Conservation (phyloP, 2,329 filamentous ascomycete species). For the Hortaea werneckii region DNA sequence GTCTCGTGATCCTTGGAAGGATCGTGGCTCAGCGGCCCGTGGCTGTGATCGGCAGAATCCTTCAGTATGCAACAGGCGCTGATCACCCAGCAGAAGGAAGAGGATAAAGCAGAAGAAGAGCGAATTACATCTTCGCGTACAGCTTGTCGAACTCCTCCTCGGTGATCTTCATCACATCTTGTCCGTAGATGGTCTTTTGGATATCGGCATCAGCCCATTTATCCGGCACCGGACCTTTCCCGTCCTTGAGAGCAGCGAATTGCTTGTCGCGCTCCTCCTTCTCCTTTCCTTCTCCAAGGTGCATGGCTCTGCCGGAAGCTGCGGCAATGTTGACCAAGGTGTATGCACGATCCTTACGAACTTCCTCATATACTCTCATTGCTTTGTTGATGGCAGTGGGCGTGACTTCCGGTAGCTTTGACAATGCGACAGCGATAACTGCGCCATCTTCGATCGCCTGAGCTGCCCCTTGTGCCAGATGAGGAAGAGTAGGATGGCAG, state of each 20-base stretch:
- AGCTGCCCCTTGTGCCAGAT: conserved; percentile 54
- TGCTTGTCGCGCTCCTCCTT: conserved; percentile 49
- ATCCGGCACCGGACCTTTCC: conserved; percentile 37
- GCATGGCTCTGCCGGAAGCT: conserved; percentile 43
- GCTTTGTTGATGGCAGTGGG: conserved; percentile 42
- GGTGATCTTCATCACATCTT: conserved; percentile 36
- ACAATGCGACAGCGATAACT: conserved; percentile 44
- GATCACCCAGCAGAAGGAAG: too few species aligned
- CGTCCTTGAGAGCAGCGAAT: conserved; percentile 39
- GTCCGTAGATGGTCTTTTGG: conserved; percentile 39
- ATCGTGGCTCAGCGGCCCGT: too few species aligned
- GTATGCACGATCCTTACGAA: conserved; percentile 48
- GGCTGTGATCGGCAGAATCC: too few species aligned
- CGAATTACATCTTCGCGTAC: conserved; percentile 11
- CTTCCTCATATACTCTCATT: conserved; percentile 45
- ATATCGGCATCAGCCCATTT: conserved; percentile 45
- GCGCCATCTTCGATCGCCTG: conserved; percentile 56
- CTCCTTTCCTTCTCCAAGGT: conserved; percentile 48
- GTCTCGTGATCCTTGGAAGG: too few species aligned
- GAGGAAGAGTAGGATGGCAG: conserved; percentile 54
- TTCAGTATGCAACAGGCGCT: too few species aligned
- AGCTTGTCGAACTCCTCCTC: conserved; percentile 32
- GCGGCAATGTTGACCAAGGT: conserved; percentile 47
- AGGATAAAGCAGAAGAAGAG: too few species aligned
- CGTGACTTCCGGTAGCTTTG: conserved; percentile 37